These are phyloP conservation scores for Medicago ruthenica DNA, from an alignment of 306 rosid species.

Conservation along the genomic window DNA sequence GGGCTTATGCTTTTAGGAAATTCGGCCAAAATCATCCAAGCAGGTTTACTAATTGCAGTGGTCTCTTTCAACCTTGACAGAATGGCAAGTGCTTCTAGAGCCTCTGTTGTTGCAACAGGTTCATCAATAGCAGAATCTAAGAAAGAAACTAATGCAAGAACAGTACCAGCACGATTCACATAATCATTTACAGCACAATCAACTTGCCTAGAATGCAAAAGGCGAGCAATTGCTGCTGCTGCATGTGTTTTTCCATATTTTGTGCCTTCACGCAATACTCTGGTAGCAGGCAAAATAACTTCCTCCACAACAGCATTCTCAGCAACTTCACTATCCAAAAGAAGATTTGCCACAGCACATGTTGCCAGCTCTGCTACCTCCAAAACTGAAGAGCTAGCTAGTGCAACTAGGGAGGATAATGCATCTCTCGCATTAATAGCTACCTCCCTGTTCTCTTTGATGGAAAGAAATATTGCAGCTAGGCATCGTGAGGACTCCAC, in stretches of 20 bases:
- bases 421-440: constrained; percentile 83
- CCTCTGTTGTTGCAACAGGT: constrained; percentile 74
- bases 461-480: constrained; percentile 91
- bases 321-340: constrained; percentile 82
- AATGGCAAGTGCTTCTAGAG: constrained; percentile 93
- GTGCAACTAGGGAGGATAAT: constrained; percentile 65
- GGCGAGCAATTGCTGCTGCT: constrained; percentile 94
- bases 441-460: constrained; percentile 88
- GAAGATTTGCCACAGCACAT: constrained; percentile 96
- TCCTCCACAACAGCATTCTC: constrained; percentile 85
- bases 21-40: constrained; percentile 93
- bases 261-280: constrained; percentile 88
- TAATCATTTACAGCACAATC: constrained; percentile 74
- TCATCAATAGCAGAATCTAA: constrained; percentile 69
- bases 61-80: constrained; percentile 71
- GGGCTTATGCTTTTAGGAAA: constrained; percentile 85
- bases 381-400: constrained; percentile 79
- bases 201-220: constrained; percentile 73
- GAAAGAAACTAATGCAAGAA: constrained; percentile 92
- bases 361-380: constrained; percentile 89
- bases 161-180: constrained; percentile 92
- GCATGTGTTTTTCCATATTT: constrained; percentile 82
- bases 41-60: constrained; percentile 67
- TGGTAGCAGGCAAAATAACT: constrained; percentile 87
- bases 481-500: constrained; percentile 86